Percentiles rank a stretch among this genome's conserved stretches.
Conservation (phyloP, 306 rosid genomes). For the Ormosia semicastrata region DNA sequence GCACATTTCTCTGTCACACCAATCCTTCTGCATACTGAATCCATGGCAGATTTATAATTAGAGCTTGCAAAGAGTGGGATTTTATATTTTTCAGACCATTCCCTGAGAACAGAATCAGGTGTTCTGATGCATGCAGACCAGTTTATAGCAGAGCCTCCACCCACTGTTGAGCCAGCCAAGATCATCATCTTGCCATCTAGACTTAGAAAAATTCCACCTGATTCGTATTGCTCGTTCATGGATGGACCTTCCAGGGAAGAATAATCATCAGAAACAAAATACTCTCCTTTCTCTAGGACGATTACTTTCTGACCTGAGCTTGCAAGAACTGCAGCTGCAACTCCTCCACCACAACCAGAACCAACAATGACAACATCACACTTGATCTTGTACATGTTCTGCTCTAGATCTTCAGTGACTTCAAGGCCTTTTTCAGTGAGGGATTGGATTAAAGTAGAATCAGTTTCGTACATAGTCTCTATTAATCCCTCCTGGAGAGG, state of each 20-base stretch:
- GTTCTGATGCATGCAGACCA: slow-evolving; percentile 93
- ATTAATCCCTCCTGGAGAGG: slow-evolving; percentile 74
- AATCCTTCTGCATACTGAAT: slow-evolving; percentile 68
- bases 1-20: slow-evolving; percentile 63
- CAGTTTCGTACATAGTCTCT: slow-evolving; percentile 56
- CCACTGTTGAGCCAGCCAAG: slow-evolving; percentile 87
- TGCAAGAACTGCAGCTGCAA: slow-evolving; percentile 94
- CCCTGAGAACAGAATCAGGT: slow-evolving; percentile 64
- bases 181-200: slow-evolving; percentile 73
- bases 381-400: slow-evolving; percentile 61
- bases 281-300: slow-evolving; percentile 83
- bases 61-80: slow-evolving; percentile 60
- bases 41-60: slow-evolving; percentile 73
- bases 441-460: slow-evolving; percentile 50
- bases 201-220: slow-evolving; percentile 60
- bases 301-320: slow-evolving; percentile 76
- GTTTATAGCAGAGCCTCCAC: slow-evolving; percentile 92
- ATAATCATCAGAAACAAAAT: slow-evolving; percentile 74
- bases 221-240: slow-evolving; percentile 65
- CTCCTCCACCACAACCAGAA: slow-evolving; percentile 97
- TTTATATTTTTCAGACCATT: slow-evolving; percentile 74
- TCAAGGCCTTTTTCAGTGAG: slow-evolving; percentile 68
- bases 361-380: slow-evolving; percentile 86
- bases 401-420: slow-evolving; percentile 43
- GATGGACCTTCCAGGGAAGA: slow-evolving; percentile 87